Evolutionary conservation across 306 rosid species (phyloP).

Genomic region (barrel medic (Medicago truncatula)): DNA sequence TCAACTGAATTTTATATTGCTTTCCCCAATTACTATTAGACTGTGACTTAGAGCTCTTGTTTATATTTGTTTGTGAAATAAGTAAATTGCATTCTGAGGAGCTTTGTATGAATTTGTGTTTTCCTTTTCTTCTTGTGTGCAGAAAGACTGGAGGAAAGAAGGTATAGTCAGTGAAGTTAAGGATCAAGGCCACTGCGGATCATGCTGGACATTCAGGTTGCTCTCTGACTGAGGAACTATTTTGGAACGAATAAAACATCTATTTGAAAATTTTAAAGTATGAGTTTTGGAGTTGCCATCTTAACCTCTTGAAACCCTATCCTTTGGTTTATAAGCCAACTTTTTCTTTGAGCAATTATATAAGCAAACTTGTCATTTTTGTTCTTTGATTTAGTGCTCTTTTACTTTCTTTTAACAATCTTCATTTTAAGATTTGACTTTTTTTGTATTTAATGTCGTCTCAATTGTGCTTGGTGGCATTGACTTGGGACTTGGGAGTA

Average conservation of each 20-base stretch:
- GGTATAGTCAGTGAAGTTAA: conserved; percentile 82
- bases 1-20: not conserved
- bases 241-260: not conserved
- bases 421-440: not conserved
- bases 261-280: not conserved
- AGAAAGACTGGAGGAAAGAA: conserved; percentile 94
- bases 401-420: not conserved
- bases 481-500: too few species aligned
- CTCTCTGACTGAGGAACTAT: conserved; percentile 10
- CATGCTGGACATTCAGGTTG: conserved; percentile 65
- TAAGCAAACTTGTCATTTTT: not conserved
- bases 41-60: not conserved
- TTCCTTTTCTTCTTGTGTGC: conserved; percentile 38
- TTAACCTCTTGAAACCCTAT: conserved; percentile 8
- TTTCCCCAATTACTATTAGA: not conserved
- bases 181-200: conserved; percentile 74
- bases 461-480: not conserved
- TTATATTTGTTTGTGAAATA: not conserved
- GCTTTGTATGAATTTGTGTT: conserved; percentile 26
- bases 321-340: not conserved
- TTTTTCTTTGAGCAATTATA: not conserved
- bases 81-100: not conserved
- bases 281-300: not conserved
- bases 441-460: not conserved
- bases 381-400: not conserved